Evolutionary conservation across 768 basidiomycete genomes (phyloP).

Genomic region (Suillus hirtellus): DNA sequence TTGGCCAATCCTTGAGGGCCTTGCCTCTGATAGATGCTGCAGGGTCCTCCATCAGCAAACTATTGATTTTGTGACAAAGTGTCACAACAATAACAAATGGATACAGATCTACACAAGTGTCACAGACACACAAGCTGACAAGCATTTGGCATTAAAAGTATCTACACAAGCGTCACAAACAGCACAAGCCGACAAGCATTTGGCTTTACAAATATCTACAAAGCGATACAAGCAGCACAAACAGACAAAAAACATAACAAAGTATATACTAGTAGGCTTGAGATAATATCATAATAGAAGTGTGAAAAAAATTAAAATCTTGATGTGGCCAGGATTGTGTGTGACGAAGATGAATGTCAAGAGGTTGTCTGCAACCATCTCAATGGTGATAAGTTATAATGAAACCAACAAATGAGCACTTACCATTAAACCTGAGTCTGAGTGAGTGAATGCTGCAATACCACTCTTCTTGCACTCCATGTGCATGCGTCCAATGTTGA

Average conservation of each 20-base stretch:
- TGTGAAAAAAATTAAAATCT: neutral
- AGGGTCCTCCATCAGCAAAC: too few species aligned
- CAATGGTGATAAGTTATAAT: neutral
- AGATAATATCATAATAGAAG: neutral
- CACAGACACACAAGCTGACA: too few species aligned
- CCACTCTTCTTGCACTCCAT: neutral
- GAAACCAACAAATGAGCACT: neutral
- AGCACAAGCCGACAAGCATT: neutral
- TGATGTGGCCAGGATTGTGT: neutral
- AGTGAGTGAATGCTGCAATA: neutral
- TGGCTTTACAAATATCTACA: too few species aligned
- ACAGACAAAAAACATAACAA: neutral
- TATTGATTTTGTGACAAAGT: too few species aligned
- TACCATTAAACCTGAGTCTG: neutral
- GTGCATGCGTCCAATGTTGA: neutral
- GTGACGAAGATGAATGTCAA: neutral
- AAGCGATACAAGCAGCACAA: neutral
- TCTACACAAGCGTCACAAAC: too few species aligned
- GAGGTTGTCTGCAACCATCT: neutral
- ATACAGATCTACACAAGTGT: neutral
- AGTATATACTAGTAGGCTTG: neutral
- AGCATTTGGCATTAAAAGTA: neutral
- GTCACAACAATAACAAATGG: neutral
- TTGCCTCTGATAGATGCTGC: too few species aligned
- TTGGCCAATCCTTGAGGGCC: too few species aligned